A percentile compares a stretch with the other conserved stretches of the same genome.
Evolutionary conservation across 2,329 filamentous ascomycete species (phyloP).

Genomic region (Colletotrichum kahawae): DNA sequence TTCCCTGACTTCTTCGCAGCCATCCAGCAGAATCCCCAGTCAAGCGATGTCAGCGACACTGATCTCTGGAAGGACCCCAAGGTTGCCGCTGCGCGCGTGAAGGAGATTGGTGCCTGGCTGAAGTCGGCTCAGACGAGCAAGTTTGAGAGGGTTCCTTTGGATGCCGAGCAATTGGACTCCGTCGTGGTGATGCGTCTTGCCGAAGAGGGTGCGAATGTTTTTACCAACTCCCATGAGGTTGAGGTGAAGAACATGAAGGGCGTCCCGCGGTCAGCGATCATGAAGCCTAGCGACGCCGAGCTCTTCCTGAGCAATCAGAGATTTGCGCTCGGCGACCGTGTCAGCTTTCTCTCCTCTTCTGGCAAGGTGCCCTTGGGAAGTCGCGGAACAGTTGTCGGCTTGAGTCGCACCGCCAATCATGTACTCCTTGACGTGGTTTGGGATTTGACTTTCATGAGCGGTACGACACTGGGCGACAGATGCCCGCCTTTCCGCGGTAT

Average conservation of each 20-base stretch:
- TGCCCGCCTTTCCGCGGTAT: conserved; percentile 94
- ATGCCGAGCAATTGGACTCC: conserved; percentile 95
- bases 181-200: conserved; percentile 85
- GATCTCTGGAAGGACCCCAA: conserved; percentile 82
- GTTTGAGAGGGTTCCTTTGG: conserved; percentile 94
- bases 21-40: conserved; percentile 84
- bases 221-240: conserved; percentile 54
- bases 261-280: conserved; percentile 83
- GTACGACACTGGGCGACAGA: conserved; percentile 86
- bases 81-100: conserved; percentile 78
- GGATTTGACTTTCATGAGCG: conserved; percentile 95
- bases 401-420: conserved; percentile 84
- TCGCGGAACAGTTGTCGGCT: conserved; percentile 90
- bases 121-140: conserved; percentile 90
- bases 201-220: conserved; percentile 69
- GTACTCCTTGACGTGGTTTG: conserved; percentile 91
- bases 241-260: conserved; percentile 75
- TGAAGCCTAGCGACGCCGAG: conserved; percentile 96
- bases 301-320: conserved; percentile 85
- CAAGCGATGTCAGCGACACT: conserved; percentile 81
- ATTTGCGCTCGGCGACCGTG: conserved; percentile 85
- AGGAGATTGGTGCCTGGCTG: conserved; percentile 92
- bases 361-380: conserved; percentile 94
- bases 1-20: conserved; percentile 96
- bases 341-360: conserved; percentile 91